phyloP scores from a whole-genome alignment of 148 eudicot species.

The Cornus florida region DNA sequence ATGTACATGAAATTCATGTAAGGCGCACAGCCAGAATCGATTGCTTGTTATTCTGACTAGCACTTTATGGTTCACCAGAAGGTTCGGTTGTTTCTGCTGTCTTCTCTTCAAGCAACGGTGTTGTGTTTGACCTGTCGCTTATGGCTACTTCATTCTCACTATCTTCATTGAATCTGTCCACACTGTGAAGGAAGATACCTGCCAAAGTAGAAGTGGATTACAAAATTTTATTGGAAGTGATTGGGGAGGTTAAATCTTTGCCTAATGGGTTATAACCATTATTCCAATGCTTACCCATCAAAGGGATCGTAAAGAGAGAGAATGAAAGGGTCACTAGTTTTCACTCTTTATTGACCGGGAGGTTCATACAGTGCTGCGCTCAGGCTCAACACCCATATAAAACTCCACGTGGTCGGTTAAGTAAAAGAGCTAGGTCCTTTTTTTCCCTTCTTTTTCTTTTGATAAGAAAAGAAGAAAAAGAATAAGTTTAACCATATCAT shows the following conservation, averaged over 20 bases:
- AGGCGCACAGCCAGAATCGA: background rate
- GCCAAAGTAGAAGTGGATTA: background rate
- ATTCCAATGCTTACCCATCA: background rate
- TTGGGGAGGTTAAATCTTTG: background rate
- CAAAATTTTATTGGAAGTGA: background rate
- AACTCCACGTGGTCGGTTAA: too few relatives aligned
- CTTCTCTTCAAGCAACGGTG: constrained; percentile 52
- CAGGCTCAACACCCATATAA: too few relatives aligned
- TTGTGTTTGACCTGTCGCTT: constrained; percentile 28
- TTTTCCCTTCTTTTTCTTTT: too few relatives aligned
- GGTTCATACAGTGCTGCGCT: too few relatives aligned
- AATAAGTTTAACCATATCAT: background rate
- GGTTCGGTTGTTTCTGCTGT: constrained; percentile 16
- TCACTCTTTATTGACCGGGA: too few relatives aligned
- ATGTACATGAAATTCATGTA: background rate
- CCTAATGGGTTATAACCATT: background rate
- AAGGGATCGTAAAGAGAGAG: background rate
- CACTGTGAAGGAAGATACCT: constrained; percentile 61
- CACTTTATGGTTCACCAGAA: constrained; percentile 5
- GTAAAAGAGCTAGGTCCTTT: background rate
- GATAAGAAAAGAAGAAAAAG: too few relatives aligned
- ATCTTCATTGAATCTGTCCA: constrained; percentile 58
- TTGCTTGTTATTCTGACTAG: background rate
- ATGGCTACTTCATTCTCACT: constrained; percentile 20
- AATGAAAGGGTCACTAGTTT: background rate